Base-by-base conservation (phyloP, 441 rosid species). In the Breynia disticha region DNA sequence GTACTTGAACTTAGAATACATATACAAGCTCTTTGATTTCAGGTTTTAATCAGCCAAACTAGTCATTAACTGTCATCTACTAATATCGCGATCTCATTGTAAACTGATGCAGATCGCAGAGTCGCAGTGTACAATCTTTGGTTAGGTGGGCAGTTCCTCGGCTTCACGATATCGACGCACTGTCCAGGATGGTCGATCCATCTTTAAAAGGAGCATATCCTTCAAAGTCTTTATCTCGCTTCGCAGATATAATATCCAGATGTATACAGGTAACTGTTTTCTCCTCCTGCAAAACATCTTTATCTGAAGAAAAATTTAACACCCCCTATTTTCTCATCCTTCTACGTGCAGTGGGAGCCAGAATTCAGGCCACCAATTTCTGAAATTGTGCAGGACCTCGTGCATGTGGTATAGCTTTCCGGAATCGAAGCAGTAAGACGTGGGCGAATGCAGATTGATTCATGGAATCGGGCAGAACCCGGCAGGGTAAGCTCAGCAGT, bases 71-170 rank as follows among this genome's bases (percentile, higher is more conserved):
- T n/a, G n/a, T n/a, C n/a, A n/a, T n/a, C n/a, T n/a, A n/a, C 11
- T 42, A n/a, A 12, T 44, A 38, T 14, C 39, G 16, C n/a, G 21
- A 13, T 52, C 46, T 20, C 46, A 43, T 59, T 32, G 41, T n/a
- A n/a, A n/a, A n/a, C n/a, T n/a, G 50, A 13, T 60, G 14, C 42
- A 94, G 99, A 67, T 67, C 77, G 39, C 73, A 87, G 37, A 75
- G 20, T 67, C 81, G 99, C 50, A 86, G 76, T 9, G 99, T 90
- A 62, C 96, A 90, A 63, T 90, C 76, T 70, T 75, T 94, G 46
- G 99, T 94, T 59, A 82, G 95, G 71, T 94, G 99, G 99, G 99
- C 97, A 7, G 70, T 90, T 53, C 90, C 95, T 0, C 99, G 84
- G 68, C 93, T 89, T 54, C 97, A 93, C 24, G 99, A 94, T 72